These are phyloP conservation scores for Rhizopogon vinicolor DNA, from an alignment of 768 basidiomycete genomes.

Conservation along the genomic window DNA sequence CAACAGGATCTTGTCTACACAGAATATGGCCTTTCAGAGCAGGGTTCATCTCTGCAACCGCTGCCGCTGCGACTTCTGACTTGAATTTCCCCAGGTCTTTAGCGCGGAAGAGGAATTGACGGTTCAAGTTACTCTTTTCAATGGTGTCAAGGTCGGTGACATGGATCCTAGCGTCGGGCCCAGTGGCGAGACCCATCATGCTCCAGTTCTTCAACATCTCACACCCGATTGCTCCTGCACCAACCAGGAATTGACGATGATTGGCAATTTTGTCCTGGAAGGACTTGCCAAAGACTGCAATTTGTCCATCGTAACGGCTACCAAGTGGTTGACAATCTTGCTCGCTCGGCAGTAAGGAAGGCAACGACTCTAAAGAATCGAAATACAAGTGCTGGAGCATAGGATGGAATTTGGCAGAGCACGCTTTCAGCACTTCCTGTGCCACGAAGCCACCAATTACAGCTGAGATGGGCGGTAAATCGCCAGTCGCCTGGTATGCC, in stretches of 20 bases:
- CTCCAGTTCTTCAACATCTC: slow-evolving; percentile 99
- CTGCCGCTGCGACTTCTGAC: slow-evolving; percentile 86
- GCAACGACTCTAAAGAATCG: slow-evolving; percentile 94
- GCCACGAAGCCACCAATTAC: slow-evolving; percentile 97
- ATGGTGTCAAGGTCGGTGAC: slow-evolving; percentile 98
- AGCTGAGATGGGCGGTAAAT: slow-evolving; percentile 85
- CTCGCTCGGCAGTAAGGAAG: slow-evolving; percentile 69
- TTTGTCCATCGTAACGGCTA: slow-evolving; percentile 89
- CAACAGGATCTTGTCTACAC: slow-evolving; percentile 90
- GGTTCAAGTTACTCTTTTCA: slow-evolving; percentile 97
- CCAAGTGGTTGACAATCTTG: slow-evolving; percentile 77
- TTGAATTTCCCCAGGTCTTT: slow-evolving; percentile 98
- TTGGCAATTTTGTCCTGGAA: slow-evolving; percentile 93
- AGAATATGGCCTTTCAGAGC: slow-evolving; percentile 82
- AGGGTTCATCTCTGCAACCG: slow-evolving; percentile 95
- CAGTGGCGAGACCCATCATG: slow-evolving; percentile 92
- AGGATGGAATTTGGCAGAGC: slow-evolving; percentile 97
- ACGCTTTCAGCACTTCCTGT: slow-evolving; percentile 95
- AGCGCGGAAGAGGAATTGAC: slow-evolving; percentile 95
- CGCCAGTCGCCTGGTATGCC: slow-evolving; percentile 87
- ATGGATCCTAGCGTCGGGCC: slow-evolving; percentile 74
- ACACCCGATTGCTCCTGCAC: slow-evolving; percentile 98
- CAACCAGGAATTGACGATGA: slow-evolving; percentile 93
- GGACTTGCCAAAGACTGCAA: slow-evolving; percentile 89
- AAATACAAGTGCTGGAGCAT: slow-evolving; percentile 95